Conservation (phyloP, 495 filamentous ascomycete species). For the Astrothelium macrocarpum region DNA sequence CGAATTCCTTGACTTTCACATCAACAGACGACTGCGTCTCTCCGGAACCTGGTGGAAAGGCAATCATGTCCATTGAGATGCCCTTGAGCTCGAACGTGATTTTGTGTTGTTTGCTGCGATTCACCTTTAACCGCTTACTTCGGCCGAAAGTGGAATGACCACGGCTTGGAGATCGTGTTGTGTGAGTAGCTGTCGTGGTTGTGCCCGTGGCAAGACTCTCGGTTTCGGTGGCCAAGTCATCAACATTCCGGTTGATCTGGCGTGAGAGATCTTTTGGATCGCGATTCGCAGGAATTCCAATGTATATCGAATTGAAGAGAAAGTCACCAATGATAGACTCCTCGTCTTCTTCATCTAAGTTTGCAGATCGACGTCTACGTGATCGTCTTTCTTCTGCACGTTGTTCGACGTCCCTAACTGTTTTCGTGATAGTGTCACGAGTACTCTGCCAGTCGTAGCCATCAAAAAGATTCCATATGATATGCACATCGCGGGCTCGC, state of each 20-base stretch:
- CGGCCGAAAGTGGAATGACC: neutral
- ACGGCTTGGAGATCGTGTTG: constrained; percentile 50
- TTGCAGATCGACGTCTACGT: constrained; percentile 39
- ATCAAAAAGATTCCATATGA: constrained; percentile 98
- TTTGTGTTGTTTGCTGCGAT: constrained; percentile 84
- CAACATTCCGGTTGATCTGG: constrained; percentile 78
- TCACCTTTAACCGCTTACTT: constrained; percentile 54
- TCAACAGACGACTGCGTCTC: constrained; percentile 84
- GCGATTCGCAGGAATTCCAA: constrained; percentile 76
- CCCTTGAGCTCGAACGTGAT: constrained; percentile 90
- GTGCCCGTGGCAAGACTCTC: constrained; percentile 62
- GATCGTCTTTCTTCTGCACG: constrained; percentile 64
- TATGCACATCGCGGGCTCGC: constrained; percentile 71
- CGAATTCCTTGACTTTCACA: constrained; percentile 68
- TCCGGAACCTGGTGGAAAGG: constrained; percentile 64
- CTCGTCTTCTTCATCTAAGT: constrained; percentile 58
- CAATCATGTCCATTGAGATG: constrained; percentile 71
- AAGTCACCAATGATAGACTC: constrained; percentile 87
- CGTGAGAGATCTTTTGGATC: constrained; percentile 70
- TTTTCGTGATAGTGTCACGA: constrained; percentile 57
- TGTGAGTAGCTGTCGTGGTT: constrained; percentile 38
- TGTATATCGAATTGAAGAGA: constrained; percentile 98
- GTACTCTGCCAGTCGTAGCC: constrained; percentile 94
- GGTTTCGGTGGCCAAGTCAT: constrained; percentile 80
- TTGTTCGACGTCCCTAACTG: constrained; percentile 74